Evolutionary conservation across 2,329 filamentous ascomycete species (phyloP), one percentile per base, ranked within the genome.

Genomic region (Aspergillus transmontanensis): DNA sequence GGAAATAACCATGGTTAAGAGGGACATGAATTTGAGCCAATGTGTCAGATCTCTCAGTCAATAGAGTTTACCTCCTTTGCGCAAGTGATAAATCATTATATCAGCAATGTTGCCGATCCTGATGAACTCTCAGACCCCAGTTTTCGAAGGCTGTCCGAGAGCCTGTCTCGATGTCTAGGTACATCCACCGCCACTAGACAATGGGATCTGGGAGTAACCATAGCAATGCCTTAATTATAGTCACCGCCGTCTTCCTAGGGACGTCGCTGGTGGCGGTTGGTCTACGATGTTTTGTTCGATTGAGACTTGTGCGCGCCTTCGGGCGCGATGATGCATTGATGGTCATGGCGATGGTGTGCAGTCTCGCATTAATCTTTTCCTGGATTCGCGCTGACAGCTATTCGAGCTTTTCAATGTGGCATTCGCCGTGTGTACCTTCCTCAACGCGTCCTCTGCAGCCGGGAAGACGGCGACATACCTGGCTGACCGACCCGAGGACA

Each of bases 361-460:
- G 21, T 28, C 6, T 7, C 45, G 45, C 12, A 28, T 28, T 14
- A 4, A 9, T 10, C 3, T 19, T 50, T 3, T 30, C 16, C 46
- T 7, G 26, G 7, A 2, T 28, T 10, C 6, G 14, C 16, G 9
- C 46, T 50, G 46, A 50, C 46, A 28, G 16, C 14, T 28, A 0
- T 19, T 21, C 26, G 7, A 75, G 74, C 32, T 58, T 1, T 60
- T 73, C 10, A 75, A 75, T 45, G 46, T 73, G 3, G 69, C 14
- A 7, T 76, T 75, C 55, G 70, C 69, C 4, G 57, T 70, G 12
- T 75, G 72, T 30, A 71, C 69, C 12, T 68, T 76, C 6, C 3
- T 71, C 2, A 73, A 73, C 16, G 61, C 69, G 26, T 68, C 65
- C 11, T 69, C 68, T 46, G 71, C 73, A 11, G 66, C 73, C 46